phyloP scores from a whole-genome alignment of 1,284 basidiomycete species.

The Mrakiaceae sp. region DNA sequence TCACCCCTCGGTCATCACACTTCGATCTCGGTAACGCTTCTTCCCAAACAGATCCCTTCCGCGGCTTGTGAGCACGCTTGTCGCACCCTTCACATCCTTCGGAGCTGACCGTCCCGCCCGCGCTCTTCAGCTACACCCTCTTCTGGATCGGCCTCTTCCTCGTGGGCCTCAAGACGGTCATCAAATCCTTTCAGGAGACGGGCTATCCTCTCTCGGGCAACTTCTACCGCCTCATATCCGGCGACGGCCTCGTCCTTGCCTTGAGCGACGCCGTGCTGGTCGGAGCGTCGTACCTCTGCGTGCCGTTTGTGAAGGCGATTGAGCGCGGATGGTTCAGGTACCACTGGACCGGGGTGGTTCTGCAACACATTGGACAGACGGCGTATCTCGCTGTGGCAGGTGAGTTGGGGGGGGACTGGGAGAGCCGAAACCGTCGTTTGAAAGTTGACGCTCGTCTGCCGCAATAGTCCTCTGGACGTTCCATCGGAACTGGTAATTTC shows the following conservation, averaged over 20 bases:
- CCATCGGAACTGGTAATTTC: conserved; percentile 40
- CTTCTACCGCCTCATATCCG: conserved; percentile 80
- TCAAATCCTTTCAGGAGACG: conserved; percentile 58
- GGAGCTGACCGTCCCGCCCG: too few relatives aligned
- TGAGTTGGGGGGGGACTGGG: neutral
- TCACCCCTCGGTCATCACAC: conserved; percentile 66
- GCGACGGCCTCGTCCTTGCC: conserved; percentile 71
- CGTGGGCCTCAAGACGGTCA: conserved; percentile 62
- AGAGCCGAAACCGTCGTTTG: too few relatives aligned
- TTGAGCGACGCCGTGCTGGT: conserved; percentile 75
- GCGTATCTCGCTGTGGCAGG: conserved; percentile 50
- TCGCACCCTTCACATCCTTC: too few relatives aligned
- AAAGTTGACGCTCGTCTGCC: too few relatives aligned
- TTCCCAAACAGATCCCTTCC: conserved; percentile 69
- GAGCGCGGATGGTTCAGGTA: conserved; percentile 67
- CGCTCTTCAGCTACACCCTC: conserved; percentile 49
- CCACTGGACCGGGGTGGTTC: conserved; percentile 54
- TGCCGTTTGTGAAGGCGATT: conserved; percentile 70
- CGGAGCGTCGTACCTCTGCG: conserved; percentile 55
- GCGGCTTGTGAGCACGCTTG: conserved; percentile 49
- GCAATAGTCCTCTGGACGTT: conserved; percentile 57
- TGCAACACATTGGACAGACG: conserved; percentile 72
- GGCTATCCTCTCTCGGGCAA: conserved; percentile 67
- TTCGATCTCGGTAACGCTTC: conserved; percentile 70
- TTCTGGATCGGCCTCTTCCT: conserved; percentile 76